phyloP scores from a whole-genome alignment of 768 basidiomycete genomes.

The Lentinula lateritia region DNA sequence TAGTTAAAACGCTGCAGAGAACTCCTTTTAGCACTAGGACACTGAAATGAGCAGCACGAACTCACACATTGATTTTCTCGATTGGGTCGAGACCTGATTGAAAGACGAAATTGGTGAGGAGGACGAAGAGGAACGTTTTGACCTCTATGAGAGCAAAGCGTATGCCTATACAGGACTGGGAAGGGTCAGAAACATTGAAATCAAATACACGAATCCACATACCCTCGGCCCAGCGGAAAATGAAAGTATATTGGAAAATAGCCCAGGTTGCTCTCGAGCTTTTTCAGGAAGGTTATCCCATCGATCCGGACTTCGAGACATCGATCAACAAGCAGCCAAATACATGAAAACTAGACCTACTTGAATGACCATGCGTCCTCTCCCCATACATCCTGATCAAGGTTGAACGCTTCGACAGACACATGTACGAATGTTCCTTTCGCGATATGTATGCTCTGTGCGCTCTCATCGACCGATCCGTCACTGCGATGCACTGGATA shows the following conservation, averaged over 20 bases:
- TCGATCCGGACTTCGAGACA: constrained; percentile 58
- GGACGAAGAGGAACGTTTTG: constrained; percentile 67
- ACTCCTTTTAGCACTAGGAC: neutral
- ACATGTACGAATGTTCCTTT: constrained; percentile 77
- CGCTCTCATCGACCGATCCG: constrained; percentile 35
- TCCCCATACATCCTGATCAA: constrained; percentile 78
- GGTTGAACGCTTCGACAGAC: constrained; percentile 74
- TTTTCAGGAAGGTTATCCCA: constrained; percentile 75
- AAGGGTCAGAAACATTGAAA: constrained; percentile 5
- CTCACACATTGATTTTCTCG: constrained; percentile 59
- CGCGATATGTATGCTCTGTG: constrained; percentile 41
- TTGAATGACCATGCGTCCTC: constrained; percentile 76
- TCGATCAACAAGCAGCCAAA: neutral
- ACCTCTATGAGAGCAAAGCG: constrained; percentile 82
- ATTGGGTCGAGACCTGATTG: constrained; percentile 47
- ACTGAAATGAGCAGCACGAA: constrained; percentile 6
- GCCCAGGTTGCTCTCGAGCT: constrained; percentile 61
- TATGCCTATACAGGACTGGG: constrained; percentile 79
- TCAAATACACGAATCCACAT: constrained; percentile 21
- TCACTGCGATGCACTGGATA: constrained; percentile 52
- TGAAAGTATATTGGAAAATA: constrained; percentile 65
- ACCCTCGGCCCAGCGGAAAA: constrained; percentile 83
- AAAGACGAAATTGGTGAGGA: constrained; percentile 66
- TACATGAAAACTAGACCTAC: constrained; percentile 33
- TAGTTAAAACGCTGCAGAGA: constrained; percentile 48